A percentile compares a stretch with the other conserved stretches of the same genome.
Evolutionary conservation across 176 grass and related monocot genomes (phyloP).

Genomic region (Eragrostis curvula): DNA sequence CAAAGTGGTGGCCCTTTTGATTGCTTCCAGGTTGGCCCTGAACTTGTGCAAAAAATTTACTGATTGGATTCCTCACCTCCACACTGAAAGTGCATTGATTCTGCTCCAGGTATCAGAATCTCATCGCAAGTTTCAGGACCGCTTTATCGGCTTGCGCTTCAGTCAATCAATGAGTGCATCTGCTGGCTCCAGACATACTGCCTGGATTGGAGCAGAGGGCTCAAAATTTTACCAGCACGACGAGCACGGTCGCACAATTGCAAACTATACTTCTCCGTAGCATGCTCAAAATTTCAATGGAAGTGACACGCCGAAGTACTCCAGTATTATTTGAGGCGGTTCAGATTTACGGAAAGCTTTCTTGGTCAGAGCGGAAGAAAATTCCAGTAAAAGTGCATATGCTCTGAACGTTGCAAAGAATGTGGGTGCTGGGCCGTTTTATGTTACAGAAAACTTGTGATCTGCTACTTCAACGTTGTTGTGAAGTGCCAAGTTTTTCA

Average conservation of each 20-base stretch:
- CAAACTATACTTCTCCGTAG: too few relatives aligned
- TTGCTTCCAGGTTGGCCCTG: slow-evolving; percentile 17
- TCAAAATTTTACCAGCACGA: background rate
- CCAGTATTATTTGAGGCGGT: background rate
- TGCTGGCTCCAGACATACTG: slow-evolving; percentile 19
- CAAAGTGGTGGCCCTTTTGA: slow-evolving; percentile 39
- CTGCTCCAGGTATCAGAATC: slow-evolving; percentile 43
- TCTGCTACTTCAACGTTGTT: too few relatives aligned
- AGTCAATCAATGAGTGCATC: slow-evolving; percentile 43
- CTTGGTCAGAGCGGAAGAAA: background rate
- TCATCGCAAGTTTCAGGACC: slow-evolving; percentile 34
- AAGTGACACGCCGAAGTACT: too few relatives aligned
- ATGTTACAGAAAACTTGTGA: background rate
- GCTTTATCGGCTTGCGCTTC: slow-evolving; percentile 13
- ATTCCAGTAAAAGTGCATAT: background rate
- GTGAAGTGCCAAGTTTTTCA: too few relatives aligned
- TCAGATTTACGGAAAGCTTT: background rate
- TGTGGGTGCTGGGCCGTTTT: background rate
- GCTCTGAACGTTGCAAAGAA: background rate
- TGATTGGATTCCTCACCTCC: background rate
- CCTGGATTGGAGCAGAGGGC: slow-evolving; percentile 19
- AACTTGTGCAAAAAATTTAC: background rate
- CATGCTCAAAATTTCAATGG: background rate
- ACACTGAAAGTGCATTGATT: slow-evolving; percentile 53
- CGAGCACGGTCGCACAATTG: background rate